Evolutionary conservation across 1,139 yeast species (phyloP).

Genomic region (Eremothecium sinecaudum): DNA sequence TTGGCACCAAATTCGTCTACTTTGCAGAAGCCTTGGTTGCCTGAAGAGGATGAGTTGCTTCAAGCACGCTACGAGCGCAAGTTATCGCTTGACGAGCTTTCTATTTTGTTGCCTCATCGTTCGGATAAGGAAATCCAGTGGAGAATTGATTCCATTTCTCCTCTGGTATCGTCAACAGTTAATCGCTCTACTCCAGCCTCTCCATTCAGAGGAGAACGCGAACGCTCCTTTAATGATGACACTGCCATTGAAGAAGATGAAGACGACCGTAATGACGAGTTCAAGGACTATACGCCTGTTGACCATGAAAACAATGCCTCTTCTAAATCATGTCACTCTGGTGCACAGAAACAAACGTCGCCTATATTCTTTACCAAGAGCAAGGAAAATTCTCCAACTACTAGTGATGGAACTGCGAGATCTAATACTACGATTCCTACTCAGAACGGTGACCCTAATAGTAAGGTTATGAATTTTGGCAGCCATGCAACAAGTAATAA

Average conservation of each 20-base stretch:
- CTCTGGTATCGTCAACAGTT: neutral
- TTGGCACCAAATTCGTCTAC: neutral
- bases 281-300: slow-evolving; percentile 10
- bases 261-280: slow-evolving; percentile 15
- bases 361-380: slow-evolving; percentile 9
- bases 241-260: slow-evolving; percentile 17
- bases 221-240: slow-evolving; percentile 17
- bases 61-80: slow-evolving; percentile 49
- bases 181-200: slow-evolving; percentile 7
- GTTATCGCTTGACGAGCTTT: slow-evolving; percentile 62
- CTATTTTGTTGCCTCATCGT: slow-evolving; percentile 61
- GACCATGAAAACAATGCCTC: slow-evolving; percentile 9
- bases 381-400: slow-evolving; percentile 6
- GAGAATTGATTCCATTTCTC: slow-evolving; percentile 43
- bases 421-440: slow-evolving; percentile 5
- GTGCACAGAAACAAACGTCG: slow-evolving; percentile 11
- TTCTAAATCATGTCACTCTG: slow-evolving; percentile 10
- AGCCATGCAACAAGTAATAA: slow-evolving; percentile 1
- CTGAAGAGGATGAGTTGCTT: slow-evolving; percentile 68
- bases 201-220: slow-evolving; percentile 13
- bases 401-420: slow-evolving; percentile 4
- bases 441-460: slow-evolving; percentile 1
- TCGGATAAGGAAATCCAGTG: slow-evolving; percentile 66
- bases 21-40: slow-evolving; percentile 23
- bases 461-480: slow-evolving; percentile 1